phyloP scores from a whole-genome alignment of 768 basidiomycete genomes.

The Auriscalpium vulgare region DNA sequence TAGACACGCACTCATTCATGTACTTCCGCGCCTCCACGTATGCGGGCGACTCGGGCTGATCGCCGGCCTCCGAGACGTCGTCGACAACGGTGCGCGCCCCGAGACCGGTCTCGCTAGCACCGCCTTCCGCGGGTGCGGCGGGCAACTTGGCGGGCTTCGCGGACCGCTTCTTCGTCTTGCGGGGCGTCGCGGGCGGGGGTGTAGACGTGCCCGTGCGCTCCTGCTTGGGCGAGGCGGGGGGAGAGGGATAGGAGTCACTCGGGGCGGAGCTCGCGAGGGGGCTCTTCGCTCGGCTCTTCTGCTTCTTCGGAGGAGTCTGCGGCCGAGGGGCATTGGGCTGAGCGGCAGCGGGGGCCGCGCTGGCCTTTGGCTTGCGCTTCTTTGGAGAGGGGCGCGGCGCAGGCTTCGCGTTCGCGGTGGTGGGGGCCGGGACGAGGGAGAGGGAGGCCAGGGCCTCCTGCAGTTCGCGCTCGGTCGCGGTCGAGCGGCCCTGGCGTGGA shows the following conservation, averaged over 20 bases:
- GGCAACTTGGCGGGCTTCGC: not conserved
- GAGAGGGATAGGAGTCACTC: not conserved
- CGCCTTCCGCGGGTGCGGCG: not conserved
- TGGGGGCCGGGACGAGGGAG: not conserved
- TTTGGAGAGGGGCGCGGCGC: not conserved
- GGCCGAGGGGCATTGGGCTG: constrained; percentile 3
- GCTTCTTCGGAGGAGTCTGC: constrained; percentile 1
- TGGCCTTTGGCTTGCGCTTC: not conserved
- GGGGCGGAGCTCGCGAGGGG: not conserved
- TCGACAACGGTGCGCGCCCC: constrained; percentile 40
- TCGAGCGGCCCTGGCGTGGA: constrained; percentile 45
- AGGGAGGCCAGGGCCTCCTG: constrained; percentile 11
- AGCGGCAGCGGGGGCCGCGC: not conserved
- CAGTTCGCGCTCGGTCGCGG: constrained; percentile 23
- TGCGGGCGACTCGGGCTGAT: constrained; percentile 24
- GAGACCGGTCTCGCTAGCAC: constrained; percentile 15
- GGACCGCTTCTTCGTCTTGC: not conserved
- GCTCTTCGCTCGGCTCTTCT: constrained; percentile 3
- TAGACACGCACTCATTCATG: constrained; percentile 49
- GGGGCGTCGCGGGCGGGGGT: not conserved
- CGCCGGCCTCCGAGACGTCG: constrained; percentile 39
- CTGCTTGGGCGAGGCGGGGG: constrained; percentile 10
- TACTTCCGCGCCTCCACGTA: constrained; percentile 54
- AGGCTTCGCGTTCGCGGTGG: not conserved
- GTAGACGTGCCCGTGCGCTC: not conserved